Base-by-base conservation (phyloP, 2,329 filamentous ascomycete species). In the Neonectria ditissima region DNA sequence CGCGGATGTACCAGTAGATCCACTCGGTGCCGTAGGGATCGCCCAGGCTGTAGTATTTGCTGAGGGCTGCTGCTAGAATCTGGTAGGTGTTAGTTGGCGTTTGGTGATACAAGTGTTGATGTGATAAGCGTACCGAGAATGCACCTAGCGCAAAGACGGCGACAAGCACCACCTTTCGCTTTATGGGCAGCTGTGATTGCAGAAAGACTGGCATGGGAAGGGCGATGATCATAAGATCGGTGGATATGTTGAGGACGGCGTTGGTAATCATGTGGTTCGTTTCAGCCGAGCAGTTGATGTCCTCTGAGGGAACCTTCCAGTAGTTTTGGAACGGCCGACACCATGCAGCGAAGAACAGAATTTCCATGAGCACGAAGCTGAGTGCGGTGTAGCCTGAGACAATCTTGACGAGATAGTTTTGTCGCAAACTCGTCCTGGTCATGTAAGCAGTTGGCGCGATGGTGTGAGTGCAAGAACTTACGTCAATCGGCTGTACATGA, bases 251-350 rank as follows among this genome's bases (percentile, higher is more conserved):
- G 70, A 89, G 81, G 2, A 82, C 78, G 0, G 84, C 83, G 62
- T 89, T 87, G 3, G 84, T 83, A 39, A 88, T 87, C 34, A 87
- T 80, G 65, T 87, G 88, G 64, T 87, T 79, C 9, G 83, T 78
- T 11, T 84, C 81, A 0, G 86, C 83, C 0, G 85, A 84, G 65
- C 86, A 89, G 16, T 73, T 73, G 11, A 73, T 51, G 9, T 60
- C 20, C 28, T 47, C 39, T 10, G 57, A 45, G 14, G 57, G 58
- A 16, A 64, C 62, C 16, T 59, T 26, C 62, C 62, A 64, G 57
- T 64, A 64, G 24, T 57, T 28, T 13, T 48, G 20, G 32, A 64
- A 64, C 3, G 62, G 62, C 2, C 62, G 57, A 14, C 59, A 58
- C 48, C 58, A 63, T 18, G 43, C 80, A 13, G 74, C 78, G 39